Base-by-base conservation (phyloP, 345 rosid species). In the Salix viminalis region DNA sequence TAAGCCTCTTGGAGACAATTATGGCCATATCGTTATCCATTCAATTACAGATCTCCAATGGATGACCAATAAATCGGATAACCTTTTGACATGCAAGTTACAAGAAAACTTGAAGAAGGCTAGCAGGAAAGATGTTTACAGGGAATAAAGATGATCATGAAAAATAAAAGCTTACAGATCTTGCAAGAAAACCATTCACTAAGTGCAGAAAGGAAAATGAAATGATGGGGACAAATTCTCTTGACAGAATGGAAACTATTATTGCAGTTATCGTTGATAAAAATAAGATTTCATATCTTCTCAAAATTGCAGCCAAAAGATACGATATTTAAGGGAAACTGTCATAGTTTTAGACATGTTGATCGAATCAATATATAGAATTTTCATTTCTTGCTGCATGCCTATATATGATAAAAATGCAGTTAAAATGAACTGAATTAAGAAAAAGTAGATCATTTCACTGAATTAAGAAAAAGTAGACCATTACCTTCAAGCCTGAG, bases 401-500 rank as follows among this genome's bases (percentile, higher is more conserved):
- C 28, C 14, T 58, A 58, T 9, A 24, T 26, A 26, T 26, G 28
- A 58, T 26, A 3, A 58, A 58, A 14, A 16, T 14, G 24, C 36
- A 23, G 52, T 37, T 36, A 58, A 0, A 72, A 23, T 58, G 44
- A 58, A 39, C 21, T 39, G n/a, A 37, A 26, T 26, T 64, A 71
- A 26, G 66, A 41, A 71, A 72, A 71, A 81, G 18, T 2, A 0
- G 6, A n/a, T 60, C 46, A 7, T 8, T 4, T 36, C n/a, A 26
- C 2, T 39, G n/a, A 37, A 26, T 26, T 64, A 71, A 26, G 66
- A 41, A 71, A 72, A 71, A 81, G 18, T 2, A 0, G 72, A 69
- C 0, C 32, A 44, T 65, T 79, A 87, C 86, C 94, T 73, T 87
- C 84, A 92, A 67, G 87, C 85, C 74, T 85, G 84, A 67, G 73